Conservation (phyloP, 225 moss, liverwort and hornwort species). For the Sphagnum tenellum region DNA sequence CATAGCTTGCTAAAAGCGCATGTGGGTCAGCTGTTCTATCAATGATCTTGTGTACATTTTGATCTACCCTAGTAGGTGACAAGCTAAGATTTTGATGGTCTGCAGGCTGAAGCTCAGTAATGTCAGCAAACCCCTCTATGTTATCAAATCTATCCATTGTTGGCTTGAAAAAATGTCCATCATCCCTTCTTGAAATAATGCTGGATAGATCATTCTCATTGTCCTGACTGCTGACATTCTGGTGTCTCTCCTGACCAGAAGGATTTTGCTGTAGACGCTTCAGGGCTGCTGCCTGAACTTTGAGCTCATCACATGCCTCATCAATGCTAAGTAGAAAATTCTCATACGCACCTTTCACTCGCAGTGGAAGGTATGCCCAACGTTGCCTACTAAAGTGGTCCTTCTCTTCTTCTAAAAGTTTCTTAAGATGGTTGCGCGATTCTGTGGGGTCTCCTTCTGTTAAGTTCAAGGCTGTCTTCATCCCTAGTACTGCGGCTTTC, state of each 20-base stretch:
- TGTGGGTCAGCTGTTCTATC: slow-evolving; percentile 17
- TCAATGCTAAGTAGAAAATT: slow-evolving; percentile 38
- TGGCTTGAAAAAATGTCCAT: too few relatives aligned
- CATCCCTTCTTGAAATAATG: too few relatives aligned
- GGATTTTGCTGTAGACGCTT: background rate
- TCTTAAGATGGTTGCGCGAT: slow-evolving; percentile 28
- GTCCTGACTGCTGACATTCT: too few relatives aligned
- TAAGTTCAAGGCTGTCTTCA: slow-evolving; percentile 34
- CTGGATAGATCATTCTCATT: too few relatives aligned
- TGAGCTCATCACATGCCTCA: slow-evolving; percentile 30
- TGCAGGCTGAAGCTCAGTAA: too few relatives aligned
- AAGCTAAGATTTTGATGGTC: too few relatives aligned
- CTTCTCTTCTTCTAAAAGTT: slow-evolving; percentile 33
- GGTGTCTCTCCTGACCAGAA: too few relatives aligned
- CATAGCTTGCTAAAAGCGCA: slow-evolving; percentile 26
- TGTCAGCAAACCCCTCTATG: too few relatives aligned
- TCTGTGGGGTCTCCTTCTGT: slow-evolving; percentile 23
- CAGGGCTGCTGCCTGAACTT: slow-evolving; percentile 2
- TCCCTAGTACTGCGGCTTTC: slow-evolving; percentile 47
- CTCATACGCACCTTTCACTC: slow-evolving; percentile 39
- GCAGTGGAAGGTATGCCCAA: slow-evolving; percentile 34
- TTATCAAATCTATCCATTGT: too few relatives aligned
- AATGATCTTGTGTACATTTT: slow-evolving; percentile 5
- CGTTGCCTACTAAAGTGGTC: slow-evolving; percentile 47
- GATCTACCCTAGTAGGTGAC: too few relatives aligned